Conservation (phyloP, 1,284 basidiomycete genomes). For the Tilletia walkeri region DNA sequence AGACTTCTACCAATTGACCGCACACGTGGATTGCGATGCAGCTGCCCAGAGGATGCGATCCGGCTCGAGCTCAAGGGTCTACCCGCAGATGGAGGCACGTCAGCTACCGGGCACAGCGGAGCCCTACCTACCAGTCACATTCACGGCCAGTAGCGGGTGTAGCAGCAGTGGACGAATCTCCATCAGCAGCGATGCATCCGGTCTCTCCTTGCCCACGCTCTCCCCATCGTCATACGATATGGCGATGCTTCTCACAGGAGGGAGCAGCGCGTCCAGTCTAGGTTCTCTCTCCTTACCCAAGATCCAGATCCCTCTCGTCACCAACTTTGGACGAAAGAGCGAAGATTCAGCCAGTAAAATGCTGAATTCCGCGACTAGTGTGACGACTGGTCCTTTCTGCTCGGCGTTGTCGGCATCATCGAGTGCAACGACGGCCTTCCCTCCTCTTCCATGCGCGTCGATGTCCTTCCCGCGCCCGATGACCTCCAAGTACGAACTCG, state of each 20-base stretch:
- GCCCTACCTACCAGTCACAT: neutral
- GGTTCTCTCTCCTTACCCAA: neutral
- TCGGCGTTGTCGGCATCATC: neutral
- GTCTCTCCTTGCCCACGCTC: neutral
- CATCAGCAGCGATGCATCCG: neutral
- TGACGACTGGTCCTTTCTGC: neutral
- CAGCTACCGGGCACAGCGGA: too few species aligned
- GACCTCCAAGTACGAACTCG: constrained; percentile 4
- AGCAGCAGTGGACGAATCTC: neutral
- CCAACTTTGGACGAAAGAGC: too few species aligned
- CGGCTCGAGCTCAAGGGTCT: too few species aligned
- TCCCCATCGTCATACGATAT: neutral
- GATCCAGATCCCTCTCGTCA: too few species aligned
- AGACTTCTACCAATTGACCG: too few species aligned
- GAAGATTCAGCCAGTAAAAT: neutral
- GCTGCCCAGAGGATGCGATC: too few species aligned
- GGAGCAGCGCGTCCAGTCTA: constrained; percentile 1
- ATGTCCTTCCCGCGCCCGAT: neutral
- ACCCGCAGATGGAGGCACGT: too few species aligned
- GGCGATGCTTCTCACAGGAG: neutral
- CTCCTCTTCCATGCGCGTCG: neutral
- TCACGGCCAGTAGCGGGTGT: neutral
- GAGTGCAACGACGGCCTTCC: neutral
- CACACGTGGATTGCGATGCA: too few species aligned
- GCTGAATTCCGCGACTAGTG: neutral